These are phyloP conservation scores for Astrothelium macrocarpum DNA, from an alignment of 495 filamentous ascomycete genomes.

Conservation along the genomic window DNA sequence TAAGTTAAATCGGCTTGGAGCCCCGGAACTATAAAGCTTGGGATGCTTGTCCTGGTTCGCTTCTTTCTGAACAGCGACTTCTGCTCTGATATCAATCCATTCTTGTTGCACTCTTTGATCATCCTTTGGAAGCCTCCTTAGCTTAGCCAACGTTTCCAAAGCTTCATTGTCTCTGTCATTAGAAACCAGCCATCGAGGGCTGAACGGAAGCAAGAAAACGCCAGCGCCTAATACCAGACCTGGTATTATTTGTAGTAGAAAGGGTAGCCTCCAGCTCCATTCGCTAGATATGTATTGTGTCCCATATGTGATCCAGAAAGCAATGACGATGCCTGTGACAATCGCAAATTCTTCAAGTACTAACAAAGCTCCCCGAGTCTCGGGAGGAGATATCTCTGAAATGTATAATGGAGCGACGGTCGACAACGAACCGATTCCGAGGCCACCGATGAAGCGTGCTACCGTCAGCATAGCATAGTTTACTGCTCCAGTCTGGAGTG, in stretches of 20 bases:
- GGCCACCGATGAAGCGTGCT: conserved; percentile 52
- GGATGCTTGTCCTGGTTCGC: conserved; percentile 23
- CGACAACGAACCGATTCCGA: conserved; percentile 47
- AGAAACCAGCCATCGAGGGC: conserved; percentile 26
- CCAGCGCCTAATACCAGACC: conserved; percentile 26
- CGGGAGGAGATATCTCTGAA: conserved; percentile 28
- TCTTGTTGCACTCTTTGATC: conserved; percentile 25
- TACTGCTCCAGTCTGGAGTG: conserved; percentile 46
- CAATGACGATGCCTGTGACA: conserved; percentile 29
- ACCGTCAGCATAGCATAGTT: conserved; percentile 49
- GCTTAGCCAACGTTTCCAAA: conserved; percentile 19
- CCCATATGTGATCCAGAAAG: conserved; percentile 31
- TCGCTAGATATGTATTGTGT: conserved; percentile 22
- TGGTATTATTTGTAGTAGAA: conserved; percentile 27
- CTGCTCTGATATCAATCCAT: conserved; percentile 28
- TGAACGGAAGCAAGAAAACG: conserved; percentile 26
- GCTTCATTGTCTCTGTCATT: conserved; percentile 27
- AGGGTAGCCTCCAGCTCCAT: conserved; percentile 29
- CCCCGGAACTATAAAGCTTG: conserved; percentile 15
- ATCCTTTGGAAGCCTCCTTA: conserved; percentile 21
- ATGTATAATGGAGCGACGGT: conserved; percentile 30
- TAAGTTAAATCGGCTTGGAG: conserved; percentile 13
- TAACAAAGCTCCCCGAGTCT: conserved; percentile 29
- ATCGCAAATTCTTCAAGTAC: conserved; percentile 30
- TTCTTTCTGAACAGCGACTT: conserved; percentile 24